Evolutionary conservation across 2,329 filamentous ascomycete species (phyloP).

Genomic region (Colletotrichum gigasporum): DNA sequence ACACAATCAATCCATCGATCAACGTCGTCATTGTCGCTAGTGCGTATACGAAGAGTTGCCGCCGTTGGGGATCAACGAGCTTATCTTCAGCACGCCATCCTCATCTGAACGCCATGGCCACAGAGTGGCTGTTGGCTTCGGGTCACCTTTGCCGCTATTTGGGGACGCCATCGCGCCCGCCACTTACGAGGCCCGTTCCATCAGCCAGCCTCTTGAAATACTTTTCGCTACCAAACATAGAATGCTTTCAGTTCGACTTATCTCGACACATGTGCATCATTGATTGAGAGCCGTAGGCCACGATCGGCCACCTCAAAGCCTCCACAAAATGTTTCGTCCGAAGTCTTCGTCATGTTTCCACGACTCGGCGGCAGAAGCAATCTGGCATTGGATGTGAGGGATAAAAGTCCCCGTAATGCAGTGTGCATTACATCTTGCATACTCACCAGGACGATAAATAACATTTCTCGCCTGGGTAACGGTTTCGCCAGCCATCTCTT

Average conservation of each 20-base stretch:
- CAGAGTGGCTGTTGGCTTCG: not conserved
- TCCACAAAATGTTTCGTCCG: conserved; percentile 19
- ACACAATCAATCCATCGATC: conserved; percentile 3
- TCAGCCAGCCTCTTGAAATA: no score
- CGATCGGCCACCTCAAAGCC: not conserved
- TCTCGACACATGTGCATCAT: not conserved
- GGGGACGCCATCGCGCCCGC: no score
- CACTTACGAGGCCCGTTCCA: no score
- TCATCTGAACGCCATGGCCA: not conserved
- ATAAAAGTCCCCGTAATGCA: conserved; percentile 12
- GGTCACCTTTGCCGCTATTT: no score
- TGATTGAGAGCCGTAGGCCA: not conserved
- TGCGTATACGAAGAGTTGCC: no score
- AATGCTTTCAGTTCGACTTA: no score
- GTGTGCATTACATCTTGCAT: not conserved
- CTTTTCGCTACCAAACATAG: no score
- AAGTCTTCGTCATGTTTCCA: not conserved
- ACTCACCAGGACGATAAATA: not conserved
- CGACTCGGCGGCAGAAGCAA: not conserved
- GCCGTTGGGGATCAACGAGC: no score
- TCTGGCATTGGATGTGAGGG: not conserved
- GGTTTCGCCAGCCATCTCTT: not conserved
- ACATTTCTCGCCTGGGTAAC: not conserved
- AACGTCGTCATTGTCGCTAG: no score
- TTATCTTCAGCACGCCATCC: conserved; percentile 1